Evolutionary conservation across 2,329 filamentous ascomycete species (phyloP).

Genomic region (Aspergillaceae sp.): DNA sequence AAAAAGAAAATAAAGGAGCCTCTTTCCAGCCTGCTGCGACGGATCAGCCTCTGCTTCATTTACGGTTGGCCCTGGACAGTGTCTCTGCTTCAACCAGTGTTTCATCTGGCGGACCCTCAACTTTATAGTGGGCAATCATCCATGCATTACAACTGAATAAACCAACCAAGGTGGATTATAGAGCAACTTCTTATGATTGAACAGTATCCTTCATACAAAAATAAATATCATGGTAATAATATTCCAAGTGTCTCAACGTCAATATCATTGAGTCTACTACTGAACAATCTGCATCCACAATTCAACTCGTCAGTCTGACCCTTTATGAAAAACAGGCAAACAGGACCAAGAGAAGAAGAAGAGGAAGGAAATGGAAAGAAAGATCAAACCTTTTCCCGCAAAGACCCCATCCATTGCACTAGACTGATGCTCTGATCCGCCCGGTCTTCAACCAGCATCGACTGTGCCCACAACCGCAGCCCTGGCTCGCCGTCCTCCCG

Average conservation of each 20-base stretch:
- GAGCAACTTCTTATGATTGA: neutral
- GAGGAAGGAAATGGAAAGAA: constrained; percentile 4
- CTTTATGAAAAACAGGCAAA: neutral
- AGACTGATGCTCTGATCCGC: constrained; percentile 90
- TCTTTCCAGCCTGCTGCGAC: too few relatives aligned
- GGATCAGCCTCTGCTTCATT: neutral
- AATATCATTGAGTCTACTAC: constrained; percentile 10
- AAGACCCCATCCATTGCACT: constrained; percentile 81
- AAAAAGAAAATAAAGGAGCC: too few relatives aligned
- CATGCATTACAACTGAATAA: neutral
- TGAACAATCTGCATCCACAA: constrained; percentile 21
- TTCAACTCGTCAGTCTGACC: constrained; percentile 13
- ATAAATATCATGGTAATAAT: neutral
- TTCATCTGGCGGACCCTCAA: constrained; percentile 5
- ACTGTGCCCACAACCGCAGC: constrained; percentile 93
- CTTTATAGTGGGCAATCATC: neutral
- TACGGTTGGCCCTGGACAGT: neutral
- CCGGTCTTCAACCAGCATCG: constrained; percentile 85
- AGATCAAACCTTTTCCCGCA: constrained; percentile 81
- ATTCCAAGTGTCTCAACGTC: too few relatives aligned
- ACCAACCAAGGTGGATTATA: neutral
- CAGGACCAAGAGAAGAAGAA: constrained; percentile 4
- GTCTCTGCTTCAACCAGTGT: constrained; percentile 14
- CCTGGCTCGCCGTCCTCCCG: constrained; percentile 94
- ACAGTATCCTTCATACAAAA: constrained; percentile 5